These are phyloP conservation scores for Venturia asperata DNA, from an alignment of 2,329 filamentous ascomycete genomes.

Conservation along the genomic window DNA sequence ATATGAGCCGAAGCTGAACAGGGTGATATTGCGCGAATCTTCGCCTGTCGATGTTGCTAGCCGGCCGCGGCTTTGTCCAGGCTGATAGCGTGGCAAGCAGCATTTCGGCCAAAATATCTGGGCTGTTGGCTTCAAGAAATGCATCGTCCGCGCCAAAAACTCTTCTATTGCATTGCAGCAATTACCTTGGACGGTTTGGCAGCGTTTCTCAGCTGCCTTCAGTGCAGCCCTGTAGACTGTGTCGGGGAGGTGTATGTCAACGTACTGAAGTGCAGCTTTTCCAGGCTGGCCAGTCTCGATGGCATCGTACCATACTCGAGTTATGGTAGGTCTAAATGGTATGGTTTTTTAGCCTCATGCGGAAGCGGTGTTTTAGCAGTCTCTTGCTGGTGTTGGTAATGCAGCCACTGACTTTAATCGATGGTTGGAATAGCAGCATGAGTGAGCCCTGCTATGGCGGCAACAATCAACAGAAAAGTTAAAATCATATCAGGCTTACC, in stretches of 20 bases:
- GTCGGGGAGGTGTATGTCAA: not conserved
- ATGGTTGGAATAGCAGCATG: no score
- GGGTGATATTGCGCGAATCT: not conserved
- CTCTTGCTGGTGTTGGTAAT: not conserved
- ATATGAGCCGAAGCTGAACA: not conserved
- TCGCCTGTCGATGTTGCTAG: not conserved
- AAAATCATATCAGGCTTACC: no score
- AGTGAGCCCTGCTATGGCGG: no score
- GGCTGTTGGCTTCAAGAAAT: not conserved
- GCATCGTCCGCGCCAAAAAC: not conserved
- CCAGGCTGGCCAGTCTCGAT: not conserved
- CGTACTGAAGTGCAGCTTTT: not conserved
- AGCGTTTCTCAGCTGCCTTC: not conserved
- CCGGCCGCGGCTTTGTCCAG: not conserved
- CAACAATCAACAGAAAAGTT: no score
- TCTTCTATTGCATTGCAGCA: not conserved
- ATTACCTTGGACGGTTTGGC: not conserved
- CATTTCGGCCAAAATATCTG: not conserved
- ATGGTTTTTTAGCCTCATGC: not conserved
- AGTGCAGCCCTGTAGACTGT: not conserved
- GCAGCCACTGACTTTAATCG: no score
- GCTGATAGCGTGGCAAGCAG: not conserved
- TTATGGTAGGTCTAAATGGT: not conserved
- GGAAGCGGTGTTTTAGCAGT: not conserved
- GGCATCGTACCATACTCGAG: not conserved